A percentile compares a stretch with the other conserved stretches of the same genome.
phyloP scores from a whole-genome alignment of 1,139 yeast genomes.

The Suhomyces atakaporum region DNA sequence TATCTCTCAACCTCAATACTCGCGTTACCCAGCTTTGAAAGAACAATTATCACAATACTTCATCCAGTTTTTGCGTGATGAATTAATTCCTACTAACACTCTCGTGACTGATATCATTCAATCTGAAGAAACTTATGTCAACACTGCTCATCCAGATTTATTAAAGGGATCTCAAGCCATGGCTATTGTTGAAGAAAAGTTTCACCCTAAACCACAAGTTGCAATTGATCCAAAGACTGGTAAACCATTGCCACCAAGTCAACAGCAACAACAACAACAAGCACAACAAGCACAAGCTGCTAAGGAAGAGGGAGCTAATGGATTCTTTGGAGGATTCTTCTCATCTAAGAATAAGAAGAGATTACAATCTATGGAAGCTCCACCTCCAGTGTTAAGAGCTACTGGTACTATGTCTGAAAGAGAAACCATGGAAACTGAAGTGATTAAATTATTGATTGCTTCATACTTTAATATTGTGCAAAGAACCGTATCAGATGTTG shows the following conservation, averaged over 20 bases:
- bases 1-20: conserved; percentile 74
- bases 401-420: conserved; percentile 94
- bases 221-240: conserved; percentile 94
- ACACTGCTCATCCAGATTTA: conserved; percentile 97
- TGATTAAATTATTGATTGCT: conserved; percentile 84
- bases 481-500: conserved; percentile 88
- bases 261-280: conserved; percentile 35
- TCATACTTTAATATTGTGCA: conserved; percentile 92
- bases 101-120: conserved; percentile 81
- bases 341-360: conserved; percentile 91
- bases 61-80: conserved; percentile 77
- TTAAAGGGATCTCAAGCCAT: conserved; percentile 94
- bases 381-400: conserved; percentile 93
- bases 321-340: conserved; percentile 94
- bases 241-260: conserved; percentile 61
- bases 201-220: conserved; percentile 80
- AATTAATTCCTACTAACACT: conserved; percentile 79
- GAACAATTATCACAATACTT: conserved; percentile 82
- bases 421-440: conserved; percentile 96
- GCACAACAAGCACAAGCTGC: conserved; percentile 29
- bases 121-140: conserved; percentile 90
- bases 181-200: conserved; percentile 88
- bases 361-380: conserved; percentile 95
- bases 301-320: conserved; percentile 52
- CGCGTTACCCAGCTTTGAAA: conserved; percentile 87